Evolutionary conservation across 2,329 filamentous ascomycete genomes (phyloP).

Genomic region (Aspergillus unguis): DNA sequence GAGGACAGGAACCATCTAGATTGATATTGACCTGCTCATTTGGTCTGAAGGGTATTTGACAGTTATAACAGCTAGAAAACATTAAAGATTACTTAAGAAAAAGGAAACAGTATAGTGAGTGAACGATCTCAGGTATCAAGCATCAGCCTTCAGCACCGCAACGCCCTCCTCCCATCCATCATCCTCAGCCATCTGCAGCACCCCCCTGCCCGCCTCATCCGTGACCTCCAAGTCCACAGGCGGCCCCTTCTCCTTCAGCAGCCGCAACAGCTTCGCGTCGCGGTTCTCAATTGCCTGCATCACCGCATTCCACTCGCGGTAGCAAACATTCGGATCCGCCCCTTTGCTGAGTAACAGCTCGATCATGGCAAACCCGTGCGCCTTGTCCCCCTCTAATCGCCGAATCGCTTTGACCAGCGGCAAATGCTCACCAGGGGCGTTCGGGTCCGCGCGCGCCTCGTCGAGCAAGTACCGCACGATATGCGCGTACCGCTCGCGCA

Average conservation of each 20-base stretch:
- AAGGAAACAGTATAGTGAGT: too few relatives aligned
- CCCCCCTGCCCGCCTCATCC: background rate
- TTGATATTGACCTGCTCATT: too few relatives aligned
- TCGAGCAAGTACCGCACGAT: background rate
- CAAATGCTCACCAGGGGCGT: background rate
- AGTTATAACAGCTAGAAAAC: too few relatives aligned
- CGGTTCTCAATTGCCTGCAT: conserved; percentile 66
- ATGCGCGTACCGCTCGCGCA: conserved; percentile 57
- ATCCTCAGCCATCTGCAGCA: background rate
- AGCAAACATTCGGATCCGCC: conserved; percentile 64
- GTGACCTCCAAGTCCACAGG: background rate
- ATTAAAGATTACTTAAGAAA: too few relatives aligned
- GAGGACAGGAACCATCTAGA: too few relatives aligned
- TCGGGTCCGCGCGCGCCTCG: background rate
- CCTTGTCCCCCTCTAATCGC: background rate
- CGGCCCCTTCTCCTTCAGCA: conserved; percentile 48
- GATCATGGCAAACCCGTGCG: conserved; percentile 43
- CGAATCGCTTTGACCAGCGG: background rate
- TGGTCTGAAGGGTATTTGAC: too few relatives aligned
- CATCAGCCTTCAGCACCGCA: background rate
- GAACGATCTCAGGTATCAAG: too few relatives aligned
- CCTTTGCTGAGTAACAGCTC: conserved; percentile 61
- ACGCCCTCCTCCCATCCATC: background rate
- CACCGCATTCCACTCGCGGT: conserved; percentile 63
- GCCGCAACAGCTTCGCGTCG: conserved; percentile 52